Base-by-base conservation (phyloP, 2,329 filamentous ascomycete genomes). In the Alternaria postmessia region DNA sequence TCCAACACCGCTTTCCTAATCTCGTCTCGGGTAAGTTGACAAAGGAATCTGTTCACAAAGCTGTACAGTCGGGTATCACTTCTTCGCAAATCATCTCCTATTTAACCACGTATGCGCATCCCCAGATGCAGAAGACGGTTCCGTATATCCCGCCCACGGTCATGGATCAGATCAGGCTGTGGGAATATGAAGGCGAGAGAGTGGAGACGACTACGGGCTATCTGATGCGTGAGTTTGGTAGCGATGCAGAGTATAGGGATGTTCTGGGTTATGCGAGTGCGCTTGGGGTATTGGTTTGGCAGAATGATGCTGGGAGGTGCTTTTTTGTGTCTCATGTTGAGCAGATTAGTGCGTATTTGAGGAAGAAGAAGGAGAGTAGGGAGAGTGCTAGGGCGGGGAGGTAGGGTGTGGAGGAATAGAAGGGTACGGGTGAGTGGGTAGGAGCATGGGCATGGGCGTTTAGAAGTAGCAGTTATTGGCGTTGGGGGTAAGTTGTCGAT, bases 151-250 rank as follows among this genome's bases (percentile, higher is more conserved):
- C 96, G 1, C 94, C 95, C 0, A 98, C 96, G 0, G 95, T 99
- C 16, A 92, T 97, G 64, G 95, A 99, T 79, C 95, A 99, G 82
- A 97, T 99, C 72, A 87, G 94, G 2, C 87, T 99, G 20, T 99
- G 95, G 95, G 94, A 99, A 82, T 89, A 98, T 53, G 95, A 99
- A 79, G 93, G 94, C 65, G 95, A 99, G 81, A 87, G 95, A 51
- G 96, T 99, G 87, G 91, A 91, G 77, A 88, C 91, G 1, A 93
- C 89, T 5, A 82, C 86, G 1, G 95, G 95, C 0, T 98, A 93
- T 76, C 78, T 98, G 28, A 96, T 99, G 83, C 90, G 91, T 73
- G 94, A 98, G 64, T 97, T 98, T 74, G 87, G 88, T 43, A 88
- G 85, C 32, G 81, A 84, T 52, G 85, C 85, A 57, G 91, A 94